Evolutionary conservation across 306 rosid genomes (phyloP).

Genomic region (Acmispon strigosus): DNA sequence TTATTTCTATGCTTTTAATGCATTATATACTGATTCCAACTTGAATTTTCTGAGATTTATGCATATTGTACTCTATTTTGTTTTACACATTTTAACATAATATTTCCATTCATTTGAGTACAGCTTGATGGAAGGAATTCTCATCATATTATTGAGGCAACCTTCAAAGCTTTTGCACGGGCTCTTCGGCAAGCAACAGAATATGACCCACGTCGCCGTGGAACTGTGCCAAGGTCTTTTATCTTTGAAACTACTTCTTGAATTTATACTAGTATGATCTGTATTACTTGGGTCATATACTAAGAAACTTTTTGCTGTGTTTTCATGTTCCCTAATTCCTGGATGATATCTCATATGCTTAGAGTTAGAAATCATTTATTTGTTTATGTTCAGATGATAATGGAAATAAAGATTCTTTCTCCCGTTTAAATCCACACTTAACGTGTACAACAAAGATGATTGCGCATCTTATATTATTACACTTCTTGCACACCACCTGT

Average conservation of each 20-base stretch:
- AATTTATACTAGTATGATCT: neutral
- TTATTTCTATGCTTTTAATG: neutral
- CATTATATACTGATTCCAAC: neutral
- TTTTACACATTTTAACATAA: neutral
- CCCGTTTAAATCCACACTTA: neutral
- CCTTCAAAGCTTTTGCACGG: slow-evolving; percentile 91
- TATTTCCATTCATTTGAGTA: slow-evolving; percentile 13
- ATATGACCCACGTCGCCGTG: slow-evolving; percentile 63
- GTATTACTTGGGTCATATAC: neutral
- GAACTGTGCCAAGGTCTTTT: slow-evolving; percentile 70
- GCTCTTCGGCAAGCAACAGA: slow-evolving; percentile 87
- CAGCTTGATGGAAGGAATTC: slow-evolving; percentile 88
- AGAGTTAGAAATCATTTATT: neutral
- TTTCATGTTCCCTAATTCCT: neutral
- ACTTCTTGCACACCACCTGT: no score
- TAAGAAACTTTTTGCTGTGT: neutral
- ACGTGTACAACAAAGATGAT: no score
- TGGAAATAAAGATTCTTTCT: neutral
- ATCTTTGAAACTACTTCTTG: slow-evolving; percentile 3
- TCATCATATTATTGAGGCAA: slow-evolving; percentile 88
- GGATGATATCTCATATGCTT: neutral
- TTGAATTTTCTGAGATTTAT: neutral
- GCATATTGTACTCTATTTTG: neutral
- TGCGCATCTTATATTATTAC: no score
- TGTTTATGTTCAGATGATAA: neutral